phyloP scores from a whole-genome alignment of 176 grass and related monocot genomes.

The bread wheat (Triticum aestivum) region IWGSC_CS_RefSeq_v2.1 NC_057808.1:492602317-492602816 shows the following conservation, averaged over 20 bases:
- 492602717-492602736: too few species aligned
- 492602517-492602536: slow-evolving; percentile 45
- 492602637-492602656: too few species aligned
- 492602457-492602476: slow-evolving; percentile 33
- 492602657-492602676: too few species aligned
- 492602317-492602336: slow-evolving; percentile 64
- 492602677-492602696: too few species aligned
- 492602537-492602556: too few species aligned
- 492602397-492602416: not conserved
- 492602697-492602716: too few species aligned
- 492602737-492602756: too few species aligned
- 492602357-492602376: slow-evolving; percentile 68
- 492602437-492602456: slow-evolving; percentile 73
- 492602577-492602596: not conserved
- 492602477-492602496: slow-evolving; percentile 22
- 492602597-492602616: too few species aligned
- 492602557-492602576: slow-evolving; percentile 27
- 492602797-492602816: too few species aligned
- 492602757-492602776: too few species aligned
- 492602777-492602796: too few species aligned
- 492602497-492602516: slow-evolving; percentile 66
- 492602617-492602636: too few species aligned
- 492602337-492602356: not conserved
- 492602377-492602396: slow-evolving; percentile 54
- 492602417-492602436: slow-evolving; percentile 84